Conservation (phyloP, 371 early-diverging fungal genomes). For the Actinomucor elegans region DNA sequence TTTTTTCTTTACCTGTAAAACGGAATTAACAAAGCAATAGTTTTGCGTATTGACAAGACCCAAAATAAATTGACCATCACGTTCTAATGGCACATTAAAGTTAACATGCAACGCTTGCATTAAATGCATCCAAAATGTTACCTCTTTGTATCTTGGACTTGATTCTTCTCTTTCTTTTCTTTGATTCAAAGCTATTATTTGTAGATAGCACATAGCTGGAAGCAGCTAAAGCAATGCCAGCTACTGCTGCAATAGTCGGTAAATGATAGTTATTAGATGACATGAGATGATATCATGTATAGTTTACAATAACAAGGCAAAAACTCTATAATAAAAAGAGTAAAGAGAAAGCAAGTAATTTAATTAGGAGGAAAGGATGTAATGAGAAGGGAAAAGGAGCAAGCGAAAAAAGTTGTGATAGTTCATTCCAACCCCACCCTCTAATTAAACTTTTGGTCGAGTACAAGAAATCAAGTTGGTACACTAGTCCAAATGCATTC, state of each 20-base stretch:
- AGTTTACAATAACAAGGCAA: too few relatives aligned
- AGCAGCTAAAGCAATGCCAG: constrained; percentile 51
- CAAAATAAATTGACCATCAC: constrained; percentile 47
- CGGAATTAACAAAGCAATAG: constrained; percentile 88
- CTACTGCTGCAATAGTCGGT: constrained; percentile 50
- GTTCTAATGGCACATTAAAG: constrained; percentile 22
- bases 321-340: too few relatives aligned
- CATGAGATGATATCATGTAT: too few relatives aligned
- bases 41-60: constrained; percentile 87
- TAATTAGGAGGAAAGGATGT: too few relatives aligned
- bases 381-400: too few relatives aligned
- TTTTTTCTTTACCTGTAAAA: constrained; percentile 65
- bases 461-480: too few relatives aligned
- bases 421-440: too few relatives aligned
- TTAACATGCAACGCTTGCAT: background rate
- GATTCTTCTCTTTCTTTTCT: constrained; percentile 41
- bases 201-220: constrained; percentile 40
- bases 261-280: constrained; percentile 49
- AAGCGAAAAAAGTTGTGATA: too few relatives aligned
- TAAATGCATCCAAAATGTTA: background rate
- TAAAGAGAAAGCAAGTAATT: too few relatives aligned
- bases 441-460: too few relatives aligned
- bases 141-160: constrained; percentile 42
- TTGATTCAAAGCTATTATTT: constrained; percentile 29
- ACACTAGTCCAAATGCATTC: too few relatives aligned